A percentile compares a stretch with the other conserved stretches of the same genome.
These are phyloP conservation scores for Tolypocladium ovalisporum DNA, from an alignment of 2,329 filamentous ascomycete species.

Conservation along the genomic window DNA sequence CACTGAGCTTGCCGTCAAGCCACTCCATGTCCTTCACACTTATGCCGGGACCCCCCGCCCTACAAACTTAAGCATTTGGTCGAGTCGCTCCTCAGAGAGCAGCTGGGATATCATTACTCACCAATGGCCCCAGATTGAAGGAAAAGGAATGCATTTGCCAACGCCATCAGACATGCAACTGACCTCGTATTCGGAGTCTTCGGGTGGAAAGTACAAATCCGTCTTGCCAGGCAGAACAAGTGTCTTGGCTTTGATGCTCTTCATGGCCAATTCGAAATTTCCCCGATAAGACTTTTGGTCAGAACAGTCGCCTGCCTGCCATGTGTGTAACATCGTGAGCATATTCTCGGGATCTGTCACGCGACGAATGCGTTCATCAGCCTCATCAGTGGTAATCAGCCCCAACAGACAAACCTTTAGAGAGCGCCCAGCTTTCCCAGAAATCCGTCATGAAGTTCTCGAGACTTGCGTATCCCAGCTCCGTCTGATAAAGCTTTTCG, in stretches of 20 bases:
- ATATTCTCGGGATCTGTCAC: slow-evolving; percentile 59
- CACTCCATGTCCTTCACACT: slow-evolving; percentile 61
- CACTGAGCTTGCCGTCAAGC: slow-evolving; percentile 51
- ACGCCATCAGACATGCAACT: slow-evolving; percentile 24
- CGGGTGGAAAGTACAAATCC: slow-evolving; percentile 72
- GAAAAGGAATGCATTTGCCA: slow-evolving; percentile 24
- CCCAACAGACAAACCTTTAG: slow-evolving; percentile 30
- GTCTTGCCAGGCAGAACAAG: slow-evolving; percentile 62
- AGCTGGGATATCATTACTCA: neutral
- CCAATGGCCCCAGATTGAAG: slow-evolving; percentile 33
- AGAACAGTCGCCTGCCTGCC: slow-evolving; percentile 65
- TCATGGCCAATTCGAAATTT: slow-evolving; percentile 54
- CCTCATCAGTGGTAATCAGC: neutral
- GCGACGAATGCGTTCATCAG: slow-evolving; percentile 7
- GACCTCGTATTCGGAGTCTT: slow-evolving; percentile 69
- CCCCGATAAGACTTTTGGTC: slow-evolving; percentile 57
- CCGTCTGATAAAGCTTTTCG: slow-evolving; percentile 53
- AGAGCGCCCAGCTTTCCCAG: slow-evolving; percentile 65
- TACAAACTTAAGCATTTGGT: slow-evolving; percentile 1
- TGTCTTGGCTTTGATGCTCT: slow-evolving; percentile 59
- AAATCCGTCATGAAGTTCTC: slow-evolving; percentile 66
- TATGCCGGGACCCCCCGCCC: slow-evolving; percentile 61
- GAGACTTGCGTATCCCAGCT: slow-evolving; percentile 53
- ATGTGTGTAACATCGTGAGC: slow-evolving; percentile 65
- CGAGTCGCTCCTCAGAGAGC: neutral